Base-by-base conservation (phyloP, 306 rosid genomes). In the Prunus armeniaca region DNA sequence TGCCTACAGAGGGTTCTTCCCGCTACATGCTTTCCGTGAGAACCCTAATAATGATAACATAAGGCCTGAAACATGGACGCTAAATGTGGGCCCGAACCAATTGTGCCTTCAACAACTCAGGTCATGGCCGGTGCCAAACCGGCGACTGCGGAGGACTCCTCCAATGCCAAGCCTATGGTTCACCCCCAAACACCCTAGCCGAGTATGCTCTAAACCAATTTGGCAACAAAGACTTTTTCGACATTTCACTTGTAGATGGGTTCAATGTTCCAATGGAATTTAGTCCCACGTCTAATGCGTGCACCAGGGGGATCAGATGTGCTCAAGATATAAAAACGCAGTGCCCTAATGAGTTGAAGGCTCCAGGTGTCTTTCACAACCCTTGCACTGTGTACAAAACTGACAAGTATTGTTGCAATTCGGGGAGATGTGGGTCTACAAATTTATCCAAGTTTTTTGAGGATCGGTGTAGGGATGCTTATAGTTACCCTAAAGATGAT, bases 71-170 rank as follows among this genome's bases (percentile, higher is more conserved):
- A 34, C 65, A 2, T 82, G 79, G 85, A 0, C 60, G 18, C 2
- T 82, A 5, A 5, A 30, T 12, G 79, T 67, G 79, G 79, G 54
- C 71, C 3, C 27, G 76, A 12, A 77, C 75, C 4, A 11, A 28
- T 13, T 82, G 79, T 72, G 46, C 47, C 43, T 82, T 82, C 24
- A 72, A 72, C 3, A 38, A 15, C 0, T 20, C 61, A 1, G 75
- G 79, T 0, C 61, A 9, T 1, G 79, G 85, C 9, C 6, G 41
- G 0, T 81, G 85, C 57, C 51, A 72, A 67, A 82, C 68, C 6
- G 85, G 85, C 1, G 79, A 82, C 56, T 82, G 85, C 1, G 65
- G 75, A 2, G 75, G 81, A 6, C 15, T 71, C 63, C 78, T 81
- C 20, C 3, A 65, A 6, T 77, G 85, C 67, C 64, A 65, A 28